Base-by-base conservation (phyloP, 805 yeast genomes). In the Kazachstania taianensis region DNA sequence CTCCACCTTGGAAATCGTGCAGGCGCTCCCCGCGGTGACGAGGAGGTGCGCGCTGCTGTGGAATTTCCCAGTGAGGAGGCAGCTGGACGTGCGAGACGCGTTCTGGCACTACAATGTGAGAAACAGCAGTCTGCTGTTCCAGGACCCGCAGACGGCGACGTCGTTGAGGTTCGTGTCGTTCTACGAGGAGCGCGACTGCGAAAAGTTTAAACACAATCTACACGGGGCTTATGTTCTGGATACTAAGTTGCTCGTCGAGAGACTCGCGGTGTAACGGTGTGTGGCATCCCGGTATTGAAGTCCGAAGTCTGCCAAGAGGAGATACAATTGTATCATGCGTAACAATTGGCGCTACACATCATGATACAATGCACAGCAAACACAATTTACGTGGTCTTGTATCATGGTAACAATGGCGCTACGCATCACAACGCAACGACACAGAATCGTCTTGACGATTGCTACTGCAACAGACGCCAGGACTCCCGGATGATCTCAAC, bases 401-500 rank as follows among this genome's bases (percentile, higher is more conserved):
- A n/a, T n/a, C n/a, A n/a, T n/a, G n/a, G n/a, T n/a, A n/a, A n/a
- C n/a, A n/a, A n/a, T n/a, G n/a, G n/a, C n/a, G n/a, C n/a, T n/a
- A n/a, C n/a, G n/a, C n/a, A n/a, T n/a, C n/a, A n/a, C n/a, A n/a
- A n/a, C n/a, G n/a, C n/a, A n/a, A n/a, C n/a, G n/a, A n/a, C n/a
- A n/a, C n/a, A n/a, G n/a, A n/a, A n/a, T n/a, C n/a, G n/a, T n/a
- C n/a, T n/a, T n/a, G n/a, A n/a, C n/a, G n/a, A n/a, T n/a, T n/a
- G n/a, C n/a, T n/a, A n/a, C n/a, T n/a, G n/a, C n/a, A n/a, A n/a
- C n/a, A n/a, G 46, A 44, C 81, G 65, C 92, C 92, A 82, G 7
- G 84, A 81, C 42, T 75, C 83, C 34, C 82, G 62, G 2, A 75
- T 66, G 13, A 82, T 54, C 44, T 32, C 34, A 16, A n/a, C 23